Base-by-base conservation (phyloP, 768 basidiomycete genomes). In the Lactarius psammicola region DNA sequence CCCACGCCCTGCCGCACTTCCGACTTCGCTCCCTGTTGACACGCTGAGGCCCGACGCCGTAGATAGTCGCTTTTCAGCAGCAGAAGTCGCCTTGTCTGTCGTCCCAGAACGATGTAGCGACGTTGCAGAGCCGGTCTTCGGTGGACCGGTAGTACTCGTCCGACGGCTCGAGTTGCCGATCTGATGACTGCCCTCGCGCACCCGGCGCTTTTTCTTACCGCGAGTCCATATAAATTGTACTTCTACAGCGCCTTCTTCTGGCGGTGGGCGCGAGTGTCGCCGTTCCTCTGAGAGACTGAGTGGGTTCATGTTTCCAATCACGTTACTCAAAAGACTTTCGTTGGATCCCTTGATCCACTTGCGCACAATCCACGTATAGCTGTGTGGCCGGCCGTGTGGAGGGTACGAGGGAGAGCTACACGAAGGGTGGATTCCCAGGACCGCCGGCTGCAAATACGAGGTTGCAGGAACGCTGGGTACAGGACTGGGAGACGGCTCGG, bases 161-260 rank as follows among this genome's bases (percentile, higher is more conserved):
- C 57, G 62, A 60, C 65, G 68, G 36, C 34, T 65, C 36, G 23
- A n/a, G 4, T 30, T 30, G 5, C 60, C 62, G 13, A 13, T 46
- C 13, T 46, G 34, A 33, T 59, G 66, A 28, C 4, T 40, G 31
- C 55, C 56, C 4, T 56, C 58, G 17, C 56, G 60, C 58, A 2
- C 9, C 46, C 56, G 59, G 46, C 53, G 68, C 64, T 75, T 73
- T 58, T 71, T 72, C 71, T 78, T 80, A 30, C 82, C 83, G 56
- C 89, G 78, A 71, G 82, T 83, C 92, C 92, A 94, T 76, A 93
- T 91, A 73, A 94, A 88, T 55, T 86, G 77, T 23, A 94, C 85
- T 71, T 93, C 90, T 1, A 91, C 82, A 13, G 67, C 59, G 20
- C 60, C 60, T 11, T 59, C 67, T 5, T 67, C 68, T 1, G 51